Evolutionary conservation across 305 asterid genomes (phyloP).

Genomic region (Nicotiana rustica): DNA sequence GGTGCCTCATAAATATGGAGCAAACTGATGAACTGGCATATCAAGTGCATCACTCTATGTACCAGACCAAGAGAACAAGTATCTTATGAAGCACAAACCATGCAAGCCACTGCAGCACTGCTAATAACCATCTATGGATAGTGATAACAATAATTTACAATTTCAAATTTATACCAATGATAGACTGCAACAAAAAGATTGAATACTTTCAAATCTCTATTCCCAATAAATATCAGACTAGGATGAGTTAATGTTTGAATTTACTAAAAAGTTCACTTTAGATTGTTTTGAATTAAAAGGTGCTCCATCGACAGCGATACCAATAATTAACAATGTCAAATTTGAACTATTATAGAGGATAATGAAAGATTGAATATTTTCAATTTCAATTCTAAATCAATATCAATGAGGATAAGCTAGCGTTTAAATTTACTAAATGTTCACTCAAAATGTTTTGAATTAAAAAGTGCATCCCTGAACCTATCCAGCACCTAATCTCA

Average conservation of each 20-base stretch:
- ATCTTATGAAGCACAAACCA: background rate
- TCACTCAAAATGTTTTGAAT: constrained; percentile 22
- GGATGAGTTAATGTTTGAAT: constrained; percentile 19
- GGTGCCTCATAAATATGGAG: background rate
- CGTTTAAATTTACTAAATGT: background rate
- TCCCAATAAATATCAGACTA: background rate
- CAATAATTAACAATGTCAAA: background rate
- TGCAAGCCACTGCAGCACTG: constrained; percentile 30
- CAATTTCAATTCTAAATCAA: background rate
- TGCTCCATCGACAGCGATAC: background rate
- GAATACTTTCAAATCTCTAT: background rate
- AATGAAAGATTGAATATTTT: background rate
- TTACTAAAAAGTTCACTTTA: background rate
- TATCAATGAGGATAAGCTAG: constrained; percentile 24
- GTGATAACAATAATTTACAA: constrained; percentile 4
- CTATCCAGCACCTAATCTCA: constrained; percentile 24
- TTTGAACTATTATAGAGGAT: constrained; percentile 17
- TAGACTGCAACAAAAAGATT: background rate
- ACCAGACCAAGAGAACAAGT: background rate
- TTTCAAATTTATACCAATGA: background rate
- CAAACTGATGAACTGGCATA: constrained; percentile 24
- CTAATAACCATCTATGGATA: constrained; percentile 5
- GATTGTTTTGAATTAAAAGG: background rate
- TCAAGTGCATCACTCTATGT: background rate
- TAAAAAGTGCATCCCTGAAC: background rate